Percentiles rank a stretch among this genome's conserved stretches.
Evolutionary conservation across 345 rosid species (phyloP).

Genomic region (Lepidium africanum): DNA sequence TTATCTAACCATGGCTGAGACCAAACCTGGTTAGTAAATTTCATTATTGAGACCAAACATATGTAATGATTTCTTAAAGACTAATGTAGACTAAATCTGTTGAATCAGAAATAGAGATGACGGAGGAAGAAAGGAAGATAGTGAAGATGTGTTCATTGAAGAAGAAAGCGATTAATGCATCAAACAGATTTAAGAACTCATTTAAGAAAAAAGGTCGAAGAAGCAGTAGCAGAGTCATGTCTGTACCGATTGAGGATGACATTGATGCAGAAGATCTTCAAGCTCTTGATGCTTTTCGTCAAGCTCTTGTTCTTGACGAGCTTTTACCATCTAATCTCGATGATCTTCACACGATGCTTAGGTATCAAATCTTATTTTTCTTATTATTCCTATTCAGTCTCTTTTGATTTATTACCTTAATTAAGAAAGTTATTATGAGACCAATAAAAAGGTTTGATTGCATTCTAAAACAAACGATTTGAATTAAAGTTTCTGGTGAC

Average conservation of each 20-base stretch:
- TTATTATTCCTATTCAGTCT: not conserved
- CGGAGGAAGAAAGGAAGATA: slow-evolving; percentile 74
- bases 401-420: not conserved
- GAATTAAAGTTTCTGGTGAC: too few species aligned
- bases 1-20: slow-evolving; percentile 29
- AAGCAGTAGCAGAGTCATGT: slow-evolving; percentile 57
- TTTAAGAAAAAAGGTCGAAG: slow-evolving; percentile 53
- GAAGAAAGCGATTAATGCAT: slow-evolving; percentile 75
- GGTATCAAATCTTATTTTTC: slow-evolving; percentile 25
- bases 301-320: slow-evolving; percentile 78
- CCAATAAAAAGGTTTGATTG: not conserved
- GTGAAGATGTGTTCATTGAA: slow-evolving; percentile 58
- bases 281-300: slow-evolving; percentile 86
- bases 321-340: slow-evolving; percentile 73
- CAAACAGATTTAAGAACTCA: slow-evolving; percentile 72
- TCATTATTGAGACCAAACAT: not conserved
- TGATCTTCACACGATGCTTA: slow-evolving; percentile 76
- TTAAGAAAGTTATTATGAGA: not conserved
- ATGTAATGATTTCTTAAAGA: not conserved
- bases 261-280: slow-evolving; percentile 69
- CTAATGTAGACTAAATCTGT: not conserved
- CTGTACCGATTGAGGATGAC: slow-evolving; percentile 52
- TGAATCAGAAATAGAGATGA: slow-evolving; percentile 33
- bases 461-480: not conserved
- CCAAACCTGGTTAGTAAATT: slow-evolving; percentile 25